These are phyloP conservation scores for Microdochium nivale DNA, from an alignment of 2,329 filamentous ascomycete genomes.

Conservation along the genomic window DNA sequence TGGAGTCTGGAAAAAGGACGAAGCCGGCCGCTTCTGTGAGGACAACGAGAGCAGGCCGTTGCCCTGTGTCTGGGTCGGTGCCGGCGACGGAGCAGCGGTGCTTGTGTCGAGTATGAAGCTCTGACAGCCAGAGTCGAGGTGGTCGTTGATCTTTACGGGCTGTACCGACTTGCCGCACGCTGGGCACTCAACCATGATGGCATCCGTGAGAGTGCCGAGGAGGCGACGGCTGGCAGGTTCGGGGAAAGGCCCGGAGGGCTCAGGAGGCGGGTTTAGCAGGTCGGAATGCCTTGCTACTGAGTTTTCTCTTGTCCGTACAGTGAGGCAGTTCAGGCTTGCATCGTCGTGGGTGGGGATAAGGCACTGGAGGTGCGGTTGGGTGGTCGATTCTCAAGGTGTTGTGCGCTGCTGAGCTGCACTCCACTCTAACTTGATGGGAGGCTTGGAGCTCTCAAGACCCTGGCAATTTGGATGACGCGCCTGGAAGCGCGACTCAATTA, in stretches of 20 bases:
- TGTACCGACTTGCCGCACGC: conserved; percentile 71
- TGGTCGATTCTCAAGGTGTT: no score
- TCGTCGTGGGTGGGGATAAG: no score
- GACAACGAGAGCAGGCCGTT: conserved; percentile 24
- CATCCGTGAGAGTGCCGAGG: no score
- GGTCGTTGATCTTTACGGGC: conserved; percentile 71
- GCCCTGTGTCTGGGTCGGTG: conserved; percentile 23
- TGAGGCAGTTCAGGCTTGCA: no score
- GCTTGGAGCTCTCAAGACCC: background rate
- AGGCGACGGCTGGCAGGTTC: no score
- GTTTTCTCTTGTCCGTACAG: no score
- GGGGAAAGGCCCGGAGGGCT: no score
- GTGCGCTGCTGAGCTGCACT: background rate
- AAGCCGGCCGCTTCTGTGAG: conserved; percentile 45
- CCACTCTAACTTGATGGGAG: background rate
- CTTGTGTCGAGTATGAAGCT: conserved; percentile 52
- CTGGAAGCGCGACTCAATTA: background rate
- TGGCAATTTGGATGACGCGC: background rate
- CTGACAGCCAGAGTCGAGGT: conserved; percentile 79
- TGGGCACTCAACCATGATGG: conserved; percentile 61
- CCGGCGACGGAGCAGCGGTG: conserved; percentile 17
- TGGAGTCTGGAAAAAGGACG: conserved; percentile 55
- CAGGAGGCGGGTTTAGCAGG: no score
- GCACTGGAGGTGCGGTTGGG: no score
- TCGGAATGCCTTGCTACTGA: no score